Conservation (phyloP, 2,329 filamentous ascomycete genomes). For the Aspergillus sp. region DNA sequence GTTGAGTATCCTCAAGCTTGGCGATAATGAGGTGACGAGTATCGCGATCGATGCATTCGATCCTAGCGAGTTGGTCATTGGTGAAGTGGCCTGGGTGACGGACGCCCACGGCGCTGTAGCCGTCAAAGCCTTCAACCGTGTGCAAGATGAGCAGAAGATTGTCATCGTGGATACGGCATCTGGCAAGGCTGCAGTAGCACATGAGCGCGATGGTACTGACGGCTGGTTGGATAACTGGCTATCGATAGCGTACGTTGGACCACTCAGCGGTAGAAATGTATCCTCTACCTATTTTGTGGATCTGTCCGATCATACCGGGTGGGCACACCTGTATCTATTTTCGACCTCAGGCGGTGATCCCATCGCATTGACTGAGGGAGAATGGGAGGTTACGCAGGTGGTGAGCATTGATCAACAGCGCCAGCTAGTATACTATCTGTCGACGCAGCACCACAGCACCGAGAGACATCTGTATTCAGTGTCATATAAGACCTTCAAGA, state of each 20-base stretch:
- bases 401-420: constrained; percentile 59
- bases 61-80: constrained; percentile 62
- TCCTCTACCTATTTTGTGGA: constrained; percentile 60
- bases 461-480: constrained; percentile 69
- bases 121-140: constrained; percentile 67
- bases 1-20: constrained; percentile 59
- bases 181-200: constrained; percentile 48
- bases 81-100: constrained; percentile 68
- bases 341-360: constrained; percentile 56
- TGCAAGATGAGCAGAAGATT: constrained; percentile 65
- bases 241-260: constrained; percentile 47
- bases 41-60: constrained; percentile 59
- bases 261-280: constrained; percentile 25
- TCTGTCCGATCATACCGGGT: constrained; percentile 64
- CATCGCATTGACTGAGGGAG: constrained; percentile 60
- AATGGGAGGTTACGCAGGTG: constrained; percentile 65
- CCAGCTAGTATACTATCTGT: constrained; percentile 63
- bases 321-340: constrained; percentile 66
- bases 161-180: constrained; percentile 58
- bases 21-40: constrained; percentile 44
- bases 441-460: constrained; percentile 65
- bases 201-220: constrained; percentile 58
- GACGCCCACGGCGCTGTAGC: constrained; percentile 60
- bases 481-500: constrained; percentile 53
- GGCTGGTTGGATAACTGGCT: constrained; percentile 61